Percentiles rank a stretch among this genome's conserved stretches.
Conservation (phyloP, 176 grass and related monocot genomes). For the Panicum miliaceum region DNA sequence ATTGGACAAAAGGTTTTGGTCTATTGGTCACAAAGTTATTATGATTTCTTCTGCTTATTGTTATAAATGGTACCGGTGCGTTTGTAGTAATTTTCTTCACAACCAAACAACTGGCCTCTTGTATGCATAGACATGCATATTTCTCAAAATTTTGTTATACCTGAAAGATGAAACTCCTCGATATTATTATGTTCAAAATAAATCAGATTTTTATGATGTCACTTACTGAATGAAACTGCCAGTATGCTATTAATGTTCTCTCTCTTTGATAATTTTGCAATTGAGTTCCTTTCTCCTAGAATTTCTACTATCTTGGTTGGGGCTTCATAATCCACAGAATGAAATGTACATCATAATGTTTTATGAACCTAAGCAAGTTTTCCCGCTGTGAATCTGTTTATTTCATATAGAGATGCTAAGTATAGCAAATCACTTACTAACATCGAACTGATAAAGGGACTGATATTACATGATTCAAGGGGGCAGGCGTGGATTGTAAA, state of each 20-base stretch:
- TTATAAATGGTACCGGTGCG: background rate
- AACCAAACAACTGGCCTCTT: background rate
- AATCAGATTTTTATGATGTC: background rate
- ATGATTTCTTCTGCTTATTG: slow-evolving; percentile 6
- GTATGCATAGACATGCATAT: background rate
- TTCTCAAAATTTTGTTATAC: background rate
- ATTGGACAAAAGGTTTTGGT: slow-evolving; percentile 91
- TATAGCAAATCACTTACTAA: background rate
- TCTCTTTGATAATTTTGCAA: background rate
- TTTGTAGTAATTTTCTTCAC: slow-evolving; percentile 19
- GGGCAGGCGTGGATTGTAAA: background rate
- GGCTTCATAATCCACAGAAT: background rate
- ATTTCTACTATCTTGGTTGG: slow-evolving; percentile 11
- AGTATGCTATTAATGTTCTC: background rate
- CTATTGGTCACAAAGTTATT: background rate
- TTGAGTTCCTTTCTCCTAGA: slow-evolving; percentile 8
- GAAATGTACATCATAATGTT: background rate
- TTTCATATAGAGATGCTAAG: slow-evolving; percentile 13
- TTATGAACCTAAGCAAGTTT: slow-evolving; percentile 15
- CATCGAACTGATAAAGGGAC: background rate
- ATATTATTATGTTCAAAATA: background rate
- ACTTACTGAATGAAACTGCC: background rate
- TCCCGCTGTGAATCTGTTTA: background rate
- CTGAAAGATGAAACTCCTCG: slow-evolving; percentile 15
- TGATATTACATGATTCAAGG: slow-evolving; percentile 12